These are phyloP conservation scores for Tulasnella sp. DNA, from an alignment of 768 basidiomycete species.

Conservation along the genomic window DNA sequence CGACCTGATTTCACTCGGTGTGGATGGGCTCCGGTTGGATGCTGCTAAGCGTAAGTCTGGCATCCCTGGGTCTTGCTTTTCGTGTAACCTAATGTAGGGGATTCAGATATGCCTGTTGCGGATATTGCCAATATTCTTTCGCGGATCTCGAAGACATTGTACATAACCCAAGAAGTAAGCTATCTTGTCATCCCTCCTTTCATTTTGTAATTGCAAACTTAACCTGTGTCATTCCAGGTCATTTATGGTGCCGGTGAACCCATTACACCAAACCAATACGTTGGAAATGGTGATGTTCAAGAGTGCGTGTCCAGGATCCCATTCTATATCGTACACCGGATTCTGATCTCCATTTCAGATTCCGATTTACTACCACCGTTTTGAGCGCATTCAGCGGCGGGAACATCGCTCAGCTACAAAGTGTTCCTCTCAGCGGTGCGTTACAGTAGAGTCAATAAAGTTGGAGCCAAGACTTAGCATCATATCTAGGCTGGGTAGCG, in stretches of 20 bases:
- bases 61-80: neutral
- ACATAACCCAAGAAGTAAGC: conserved; percentile 50
- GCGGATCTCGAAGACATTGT: conserved; percentile 35
- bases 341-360: conserved; percentile 25
- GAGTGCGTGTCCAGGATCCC: too few species aligned
- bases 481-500: conserved; percentile 44
- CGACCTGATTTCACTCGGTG: conserved; percentile 49
- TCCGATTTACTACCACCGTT: conserved; percentile 49
- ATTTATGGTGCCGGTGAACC: conserved; percentile 42
- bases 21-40: conserved; percentile 21
- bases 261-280: conserved; percentile 47
- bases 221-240: conserved; percentile 20
- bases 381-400: conserved; percentile 41
- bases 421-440: conserved; percentile 39
- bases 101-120: conserved; percentile 41
- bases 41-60: conserved; percentile 14
- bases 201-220: too few species aligned
- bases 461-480: neutral
- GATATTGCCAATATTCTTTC: conserved; percentile 48
- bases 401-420: conserved; percentile 42
- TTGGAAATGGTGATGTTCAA: conserved; percentile 48
- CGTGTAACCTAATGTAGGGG: too few species aligned
- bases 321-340: too few species aligned
- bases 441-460: neutral
- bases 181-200: neutral